phyloP scores from a whole-genome alignment of 2,329 filamentous ascomycete species.

The Stachybotrys chlorohalonatus region DNA sequence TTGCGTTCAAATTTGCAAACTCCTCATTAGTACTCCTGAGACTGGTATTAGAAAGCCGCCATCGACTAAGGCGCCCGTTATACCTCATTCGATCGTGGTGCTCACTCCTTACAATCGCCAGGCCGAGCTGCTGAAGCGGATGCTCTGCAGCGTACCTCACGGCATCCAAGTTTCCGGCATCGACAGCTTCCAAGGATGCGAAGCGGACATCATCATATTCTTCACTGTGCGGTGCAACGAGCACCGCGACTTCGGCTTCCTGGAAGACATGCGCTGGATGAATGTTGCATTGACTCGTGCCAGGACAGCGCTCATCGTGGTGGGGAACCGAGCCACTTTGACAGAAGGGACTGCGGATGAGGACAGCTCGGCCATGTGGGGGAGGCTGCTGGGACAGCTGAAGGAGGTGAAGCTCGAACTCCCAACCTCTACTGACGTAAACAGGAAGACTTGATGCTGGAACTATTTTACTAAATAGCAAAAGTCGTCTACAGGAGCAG shows the following conservation, averaged over 20 bases:
- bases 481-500: too few species aligned
- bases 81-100: conserved; percentile 20
- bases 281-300: conserved; percentile 31
- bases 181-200: conserved; percentile 32
- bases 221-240: conserved; percentile 32
- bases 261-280: conserved; percentile 28
- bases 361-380: conserved; percentile 1
- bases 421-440: neutral
- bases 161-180: conserved; percentile 28
- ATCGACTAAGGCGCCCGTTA: neutral
- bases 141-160: conserved; percentile 8
- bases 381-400: conserved; percentile 1
- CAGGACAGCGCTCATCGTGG: conserved; percentile 22
- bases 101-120: conserved; percentile 31
- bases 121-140: conserved; percentile 17
- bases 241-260: conserved; percentile 26
- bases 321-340: conserved; percentile 20
- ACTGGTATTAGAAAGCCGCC: neutral
- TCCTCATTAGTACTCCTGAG: conserved; percentile 9
- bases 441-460: too few species aligned
- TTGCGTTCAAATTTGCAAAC: conserved; percentile 21
- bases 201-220: conserved; percentile 33
- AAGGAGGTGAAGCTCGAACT: neutral
- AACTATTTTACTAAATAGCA: too few species aligned
- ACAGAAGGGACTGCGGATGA: conserved; percentile 4